Percentiles rank a stretch among this genome's conserved stretches.
Conservation (phyloP, 495 filamentous ascomycete genomes). For the Penicillium roqueforti region DNA sequence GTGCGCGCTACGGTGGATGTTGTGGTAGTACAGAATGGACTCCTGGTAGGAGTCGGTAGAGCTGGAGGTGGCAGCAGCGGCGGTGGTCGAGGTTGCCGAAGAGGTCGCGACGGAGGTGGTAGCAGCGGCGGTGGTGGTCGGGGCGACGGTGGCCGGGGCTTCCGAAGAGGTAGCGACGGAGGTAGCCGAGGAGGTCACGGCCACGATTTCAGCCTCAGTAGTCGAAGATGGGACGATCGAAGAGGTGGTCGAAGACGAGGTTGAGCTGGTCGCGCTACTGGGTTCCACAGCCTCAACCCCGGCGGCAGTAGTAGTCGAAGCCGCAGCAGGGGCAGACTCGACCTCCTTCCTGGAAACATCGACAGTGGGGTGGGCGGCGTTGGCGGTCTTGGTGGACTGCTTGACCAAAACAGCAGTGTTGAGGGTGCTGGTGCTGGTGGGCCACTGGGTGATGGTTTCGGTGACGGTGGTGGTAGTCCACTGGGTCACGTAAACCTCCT, state of each 20-base stretch:
- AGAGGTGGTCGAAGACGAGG: background rate
- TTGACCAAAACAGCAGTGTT: slow-evolving; percentile 9
- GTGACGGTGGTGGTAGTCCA: slow-evolving; percentile 57
- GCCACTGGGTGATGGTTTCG: slow-evolving; percentile 53
- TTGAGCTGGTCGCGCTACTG: slow-evolving; percentile 15
- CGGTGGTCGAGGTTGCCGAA: slow-evolving; percentile 19
- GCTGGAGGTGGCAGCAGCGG: slow-evolving; percentile 13
- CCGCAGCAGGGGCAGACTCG: slow-evolving; percentile 11
- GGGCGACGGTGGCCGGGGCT: slow-evolving; percentile 22
- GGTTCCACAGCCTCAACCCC: slow-evolving; percentile 17
- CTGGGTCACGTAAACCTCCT: slow-evolving; percentile 52
- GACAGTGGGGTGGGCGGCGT: slow-evolving; percentile 7
- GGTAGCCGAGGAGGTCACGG: slow-evolving; percentile 29
- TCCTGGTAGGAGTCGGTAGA: slow-evolving; percentile 40
- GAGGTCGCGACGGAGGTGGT: slow-evolving; percentile 25
- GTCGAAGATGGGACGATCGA: no score
- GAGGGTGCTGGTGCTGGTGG: slow-evolving; percentile 26
- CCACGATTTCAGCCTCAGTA: background rate
- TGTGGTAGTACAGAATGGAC: slow-evolving; percentile 67
- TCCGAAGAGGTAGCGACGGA: slow-evolving; percentile 8
- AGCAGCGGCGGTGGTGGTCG: slow-evolving; percentile 20
- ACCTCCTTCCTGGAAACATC: slow-evolving; percentile 22
- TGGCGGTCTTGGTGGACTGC: slow-evolving; percentile 11
- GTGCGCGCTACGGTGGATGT: slow-evolving; percentile 81
- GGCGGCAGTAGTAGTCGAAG: background rate